Evolutionary conservation across 805 yeast genomes (phyloP).

Genomic region (Helenozyma baotianmanensis): DNA sequence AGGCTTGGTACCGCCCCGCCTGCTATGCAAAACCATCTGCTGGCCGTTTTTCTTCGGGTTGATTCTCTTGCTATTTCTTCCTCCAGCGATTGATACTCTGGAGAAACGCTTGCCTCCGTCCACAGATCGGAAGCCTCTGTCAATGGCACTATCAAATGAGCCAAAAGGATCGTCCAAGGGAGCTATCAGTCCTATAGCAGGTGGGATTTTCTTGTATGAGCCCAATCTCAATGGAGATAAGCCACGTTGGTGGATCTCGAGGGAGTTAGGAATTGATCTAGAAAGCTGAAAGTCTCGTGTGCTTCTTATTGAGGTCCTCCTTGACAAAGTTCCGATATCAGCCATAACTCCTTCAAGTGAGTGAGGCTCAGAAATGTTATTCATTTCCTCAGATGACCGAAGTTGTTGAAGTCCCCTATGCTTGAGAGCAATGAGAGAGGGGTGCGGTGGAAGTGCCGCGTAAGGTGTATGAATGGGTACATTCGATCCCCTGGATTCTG

Average conservation of each 20-base stretch:
- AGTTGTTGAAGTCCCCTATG: too few species aligned
- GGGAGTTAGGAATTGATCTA: slow-evolving; percentile 5
- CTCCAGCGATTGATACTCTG: slow-evolving; percentile 1
- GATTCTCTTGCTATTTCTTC: slow-evolving; percentile 7
- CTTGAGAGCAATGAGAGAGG: slow-evolving; percentile 6
- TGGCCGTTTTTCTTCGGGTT: slow-evolving; percentile 2
- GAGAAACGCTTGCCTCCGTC: slow-evolving; percentile 5
- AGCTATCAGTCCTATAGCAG: too few species aligned
- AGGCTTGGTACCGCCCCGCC: slow-evolving; percentile 4
- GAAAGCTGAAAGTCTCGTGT: slow-evolving; percentile 8
- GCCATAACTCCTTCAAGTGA: too few species aligned
- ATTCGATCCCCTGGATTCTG: slow-evolving; percentile 15
- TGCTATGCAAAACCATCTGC: neutral
- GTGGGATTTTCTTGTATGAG: too few species aligned
- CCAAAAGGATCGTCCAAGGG: neutral
- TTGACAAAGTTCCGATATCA: neutral
- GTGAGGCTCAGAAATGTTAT: too few species aligned
- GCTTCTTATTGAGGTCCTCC: slow-evolving; percentile 10
- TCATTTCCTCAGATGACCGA: too few species aligned
- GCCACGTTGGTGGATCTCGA: neutral
- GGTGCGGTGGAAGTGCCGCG: slow-evolving; percentile 29
- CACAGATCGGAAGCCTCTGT: slow-evolving; percentile 3
- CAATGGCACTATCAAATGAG: neutral
- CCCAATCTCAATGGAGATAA: neutral
- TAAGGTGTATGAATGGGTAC: slow-evolving; percentile 49